Evolutionary conservation across 108 stramenopile species (phyloP).

Genomic region (Nitzschia inconspicua): DNA sequence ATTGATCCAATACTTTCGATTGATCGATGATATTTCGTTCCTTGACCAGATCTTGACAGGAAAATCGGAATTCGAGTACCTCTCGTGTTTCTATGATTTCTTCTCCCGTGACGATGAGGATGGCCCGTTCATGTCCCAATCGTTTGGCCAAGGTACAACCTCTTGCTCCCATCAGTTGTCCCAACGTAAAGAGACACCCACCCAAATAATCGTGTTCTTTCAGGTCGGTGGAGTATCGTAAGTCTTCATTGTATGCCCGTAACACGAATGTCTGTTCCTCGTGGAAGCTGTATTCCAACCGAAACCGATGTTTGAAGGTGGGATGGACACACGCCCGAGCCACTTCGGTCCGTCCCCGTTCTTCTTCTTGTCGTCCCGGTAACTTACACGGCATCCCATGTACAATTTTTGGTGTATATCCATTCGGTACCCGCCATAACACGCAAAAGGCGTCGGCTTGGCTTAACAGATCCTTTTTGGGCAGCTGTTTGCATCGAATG

Average conservation of each 20-base stretch:
- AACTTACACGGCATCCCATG: slow-evolving; percentile 27
- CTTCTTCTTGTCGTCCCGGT: slow-evolving; percentile 36
- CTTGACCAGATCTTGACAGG: slow-evolving; percentile 35
- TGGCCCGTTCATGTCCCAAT: slow-evolving; percentile 30
- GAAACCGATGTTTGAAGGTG: slow-evolving; percentile 41
- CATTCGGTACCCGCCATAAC: slow-evolving; percentile 33
- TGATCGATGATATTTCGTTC: slow-evolving; percentile 34
- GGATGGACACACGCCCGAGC: slow-evolving; percentile 38
- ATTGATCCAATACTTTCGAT: slow-evolving; percentile 39
- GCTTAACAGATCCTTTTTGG: slow-evolving; percentile 47
- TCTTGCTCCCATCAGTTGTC: slow-evolving; percentile 50
- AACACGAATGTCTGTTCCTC: slow-evolving; percentile 50
- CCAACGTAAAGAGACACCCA: slow-evolving; percentile 44
- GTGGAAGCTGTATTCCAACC: slow-evolving; percentile 47
- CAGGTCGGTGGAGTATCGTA: slow-evolving; percentile 39
- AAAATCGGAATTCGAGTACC: slow-evolving; percentile 50
- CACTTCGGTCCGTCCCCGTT: slow-evolving; percentile 61
- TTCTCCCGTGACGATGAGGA: slow-evolving; percentile 33
- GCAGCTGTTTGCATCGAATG: slow-evolving; percentile 38
- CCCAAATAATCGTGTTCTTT: slow-evolving; percentile 63
- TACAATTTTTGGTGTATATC: slow-evolving; percentile 9
- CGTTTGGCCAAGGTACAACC: slow-evolving; percentile 42
- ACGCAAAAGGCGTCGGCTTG: slow-evolving; percentile 59
- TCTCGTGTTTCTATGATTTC: slow-evolving; percentile 41
- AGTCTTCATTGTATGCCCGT: slow-evolving; percentile 57